phyloP scores from a whole-genome alignment of 345 rosid species.

The Jatropha curcas region DNA sequence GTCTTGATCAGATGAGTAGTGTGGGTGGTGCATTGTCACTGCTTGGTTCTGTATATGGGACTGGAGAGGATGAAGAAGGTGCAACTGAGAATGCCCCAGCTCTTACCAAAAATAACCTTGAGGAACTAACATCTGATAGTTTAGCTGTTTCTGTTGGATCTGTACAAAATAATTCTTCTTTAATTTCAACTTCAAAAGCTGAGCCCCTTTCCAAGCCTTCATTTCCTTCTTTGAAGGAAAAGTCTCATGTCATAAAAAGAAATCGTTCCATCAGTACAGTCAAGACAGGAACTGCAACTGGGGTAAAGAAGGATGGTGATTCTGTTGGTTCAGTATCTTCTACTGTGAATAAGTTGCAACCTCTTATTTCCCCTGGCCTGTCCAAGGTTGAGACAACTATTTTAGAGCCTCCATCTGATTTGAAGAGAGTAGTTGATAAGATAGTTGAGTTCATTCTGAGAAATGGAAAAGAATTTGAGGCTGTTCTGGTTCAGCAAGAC shows the following conservation, averaged over 20 bases:
- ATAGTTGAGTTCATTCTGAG: conserved; percentile 84
- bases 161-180: conserved; percentile 34
- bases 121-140: conserved; percentile 28
- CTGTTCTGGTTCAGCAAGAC: conserved; percentile 83
- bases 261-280: conserved; percentile 47
- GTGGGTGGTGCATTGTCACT: conserved; percentile 73
- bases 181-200: conserved; percentile 32
- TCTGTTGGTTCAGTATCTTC: conserved; percentile 23
- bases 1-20: conserved; percentile 31
- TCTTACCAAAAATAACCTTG: conserved; percentile 25
- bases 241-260: conserved; percentile 45
- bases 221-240: conserved; percentile 46
- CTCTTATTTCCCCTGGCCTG: conserved; percentile 30
- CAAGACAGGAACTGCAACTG: conserved; percentile 46
- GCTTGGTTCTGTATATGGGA: conserved; percentile 80
- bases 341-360: conserved; percentile 36
- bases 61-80: conserved; percentile 83
- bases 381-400: conserved; percentile 50
- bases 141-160: conserved; percentile 37
- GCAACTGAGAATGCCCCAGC: conserved; percentile 37
- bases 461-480: conserved; percentile 85
- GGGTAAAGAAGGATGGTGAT: conserved; percentile 44
- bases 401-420: conserved; percentile 82
- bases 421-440: conserved; percentile 83
- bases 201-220: conserved; percentile 37